phyloP scores from a whole-genome alignment of 495 filamentous ascomycete species.

The Podospora conica region DNA sequence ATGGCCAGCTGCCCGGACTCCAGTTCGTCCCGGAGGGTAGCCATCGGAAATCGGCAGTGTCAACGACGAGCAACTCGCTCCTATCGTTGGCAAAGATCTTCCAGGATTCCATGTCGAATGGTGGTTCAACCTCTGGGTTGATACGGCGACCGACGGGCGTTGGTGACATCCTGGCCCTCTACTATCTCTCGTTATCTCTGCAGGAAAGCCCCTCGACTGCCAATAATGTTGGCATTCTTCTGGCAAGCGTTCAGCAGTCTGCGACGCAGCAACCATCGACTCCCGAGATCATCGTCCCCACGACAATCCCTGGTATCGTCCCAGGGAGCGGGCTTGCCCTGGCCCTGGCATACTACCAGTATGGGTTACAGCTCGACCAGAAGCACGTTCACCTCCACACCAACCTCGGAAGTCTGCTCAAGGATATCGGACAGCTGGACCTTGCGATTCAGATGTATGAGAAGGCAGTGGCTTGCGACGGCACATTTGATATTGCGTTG shows the following conservation, averaged over 20 bases:
- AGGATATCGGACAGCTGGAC: conserved; percentile 90
- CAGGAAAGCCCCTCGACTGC: conserved; percentile 96
- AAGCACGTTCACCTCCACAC: conserved; percentile 98
- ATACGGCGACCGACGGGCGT: conserved; percentile 64
- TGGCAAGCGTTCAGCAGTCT: conserved; percentile 87
- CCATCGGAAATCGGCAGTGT: conserved; percentile 73
- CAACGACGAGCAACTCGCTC: conserved; percentile 92
- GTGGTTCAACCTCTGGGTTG: conserved; percentile 52
- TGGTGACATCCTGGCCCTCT: conserved; percentile 88
- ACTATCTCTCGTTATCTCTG: conserved; percentile 91
- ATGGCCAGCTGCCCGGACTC: conserved; percentile 77
- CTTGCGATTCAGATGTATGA: conserved; percentile 97
- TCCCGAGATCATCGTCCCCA: conserved; percentile 28
- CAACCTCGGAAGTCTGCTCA: conserved; percentile 89
- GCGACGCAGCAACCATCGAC: conserved; percentile 33
- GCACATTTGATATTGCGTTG: conserved; percentile 90
- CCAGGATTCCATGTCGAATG: conserved; percentile 93
- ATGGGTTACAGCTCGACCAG: conserved; percentile 77
- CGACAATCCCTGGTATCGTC: conserved; percentile 68
- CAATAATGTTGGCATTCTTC: conserved; percentile 95
- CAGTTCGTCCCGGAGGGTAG: conserved; percentile 65
- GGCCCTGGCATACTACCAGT: conserved; percentile 90
- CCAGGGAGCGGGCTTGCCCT: conserved; percentile 84
- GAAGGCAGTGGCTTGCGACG: conserved; percentile 84
- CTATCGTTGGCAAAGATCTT: conserved; percentile 97